These are phyloP conservation scores for Phyllosticta citribraziliensis DNA, from an alignment of 2,329 filamentous ascomycete genomes.

Conservation along the genomic window DNA sequence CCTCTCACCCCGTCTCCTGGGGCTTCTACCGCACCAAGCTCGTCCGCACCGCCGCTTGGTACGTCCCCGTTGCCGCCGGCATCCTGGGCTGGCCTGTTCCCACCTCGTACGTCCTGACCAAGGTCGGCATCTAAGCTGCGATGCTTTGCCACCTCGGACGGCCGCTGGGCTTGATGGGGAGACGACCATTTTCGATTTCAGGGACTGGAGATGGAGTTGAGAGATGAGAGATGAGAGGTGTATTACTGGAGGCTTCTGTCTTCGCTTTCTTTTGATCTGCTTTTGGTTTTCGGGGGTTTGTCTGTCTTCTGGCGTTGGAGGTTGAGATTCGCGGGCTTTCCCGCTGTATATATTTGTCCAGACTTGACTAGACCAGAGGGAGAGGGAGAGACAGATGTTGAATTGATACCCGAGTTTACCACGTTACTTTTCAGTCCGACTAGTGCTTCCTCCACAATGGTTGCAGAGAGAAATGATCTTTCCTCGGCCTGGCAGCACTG, in stretches of 20 bases:
- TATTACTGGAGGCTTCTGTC: neutral
- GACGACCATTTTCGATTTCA: neutral
- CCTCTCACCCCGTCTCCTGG: conserved; percentile 19
- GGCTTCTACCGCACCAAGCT: conserved; percentile 17
- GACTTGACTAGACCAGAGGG: neutral
- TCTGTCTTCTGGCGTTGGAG: neutral
- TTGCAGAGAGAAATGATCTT: no score
- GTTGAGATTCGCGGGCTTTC: neutral
- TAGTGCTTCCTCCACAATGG: no score
- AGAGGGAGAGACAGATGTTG: neutral
- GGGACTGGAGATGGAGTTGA: neutral
- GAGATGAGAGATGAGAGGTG: neutral
- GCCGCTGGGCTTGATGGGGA: neutral
- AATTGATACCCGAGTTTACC: neutral
- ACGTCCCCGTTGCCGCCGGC: conserved; percentile 19
- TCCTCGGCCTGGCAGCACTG: no score
- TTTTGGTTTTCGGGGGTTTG: neutral
- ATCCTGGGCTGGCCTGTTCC: conserved; percentile 27
- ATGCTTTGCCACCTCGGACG: neutral
- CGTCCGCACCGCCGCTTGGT: conserved; percentile 18
- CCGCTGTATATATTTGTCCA: neutral
- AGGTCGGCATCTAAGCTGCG: conserved; percentile 20
- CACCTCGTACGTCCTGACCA: conserved; percentile 19
- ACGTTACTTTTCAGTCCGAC: no score
- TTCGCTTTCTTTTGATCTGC: neutral